Conservation (phyloP, 345 rosid species). For the Gossypioides kirkii region DNA sequence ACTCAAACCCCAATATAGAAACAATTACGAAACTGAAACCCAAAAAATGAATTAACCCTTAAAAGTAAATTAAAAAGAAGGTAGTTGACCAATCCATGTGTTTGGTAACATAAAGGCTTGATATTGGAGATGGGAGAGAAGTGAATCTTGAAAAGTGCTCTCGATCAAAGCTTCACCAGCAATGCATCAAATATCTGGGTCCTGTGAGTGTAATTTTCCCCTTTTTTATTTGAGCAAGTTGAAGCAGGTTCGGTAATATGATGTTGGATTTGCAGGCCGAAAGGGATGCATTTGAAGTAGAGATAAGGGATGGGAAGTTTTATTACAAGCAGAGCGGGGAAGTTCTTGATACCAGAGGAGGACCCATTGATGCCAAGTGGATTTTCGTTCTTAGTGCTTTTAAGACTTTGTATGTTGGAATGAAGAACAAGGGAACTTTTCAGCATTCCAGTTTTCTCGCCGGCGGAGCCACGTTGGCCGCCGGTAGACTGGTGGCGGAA, state of each 20-base stretch:
- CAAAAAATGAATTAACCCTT: no score
- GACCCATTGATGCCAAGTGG: constrained; percentile 70
- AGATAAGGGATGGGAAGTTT: constrained; percentile 46
- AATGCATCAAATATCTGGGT: constrained; percentile 93
- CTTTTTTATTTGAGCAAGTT: not conserved
- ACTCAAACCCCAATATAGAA: no score
- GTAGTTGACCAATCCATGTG: constrained; percentile 14
- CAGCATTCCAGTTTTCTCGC: constrained; percentile 95
- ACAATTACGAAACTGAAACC: no score
- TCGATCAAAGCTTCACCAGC: constrained; percentile 70
- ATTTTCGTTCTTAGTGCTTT: constrained; percentile 84
- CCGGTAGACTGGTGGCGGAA: constrained; percentile 74
- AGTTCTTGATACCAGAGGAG: constrained; percentile 55
- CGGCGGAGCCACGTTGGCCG: constrained; percentile 93
- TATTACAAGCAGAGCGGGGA: constrained; percentile 49
- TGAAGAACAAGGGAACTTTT: constrained; percentile 76
- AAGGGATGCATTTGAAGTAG: constrained; percentile 62
- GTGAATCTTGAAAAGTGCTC: constrained; percentile 65
- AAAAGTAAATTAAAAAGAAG: constrained; percentile 6
- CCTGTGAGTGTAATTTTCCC: constrained; percentile 52
- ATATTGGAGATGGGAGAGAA: constrained; percentile 83
- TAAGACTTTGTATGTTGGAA: constrained; percentile 55
- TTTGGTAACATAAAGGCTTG: constrained; percentile 57
- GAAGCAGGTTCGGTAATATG: not conserved
- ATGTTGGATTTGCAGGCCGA: constrained; percentile 44